A percentile compares a stretch with the other conserved stretches of the same genome.
phyloP scores from a whole-genome alignment of 768 basidiomycete species.

The Paxillus involutus region DNA sequence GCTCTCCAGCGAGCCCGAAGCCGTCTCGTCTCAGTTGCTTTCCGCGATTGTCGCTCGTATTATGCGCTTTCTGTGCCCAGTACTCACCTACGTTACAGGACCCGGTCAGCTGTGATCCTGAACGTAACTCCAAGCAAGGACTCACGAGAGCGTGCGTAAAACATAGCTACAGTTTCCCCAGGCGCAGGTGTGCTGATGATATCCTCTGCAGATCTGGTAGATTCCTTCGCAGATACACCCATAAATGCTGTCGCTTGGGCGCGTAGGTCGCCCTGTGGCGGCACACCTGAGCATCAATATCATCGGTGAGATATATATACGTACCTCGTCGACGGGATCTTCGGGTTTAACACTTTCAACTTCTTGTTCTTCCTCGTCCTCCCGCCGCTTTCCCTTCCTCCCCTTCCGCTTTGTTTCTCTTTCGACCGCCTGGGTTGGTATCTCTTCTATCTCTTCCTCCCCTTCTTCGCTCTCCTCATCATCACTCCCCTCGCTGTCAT shows the following conservation, averaged over 20 bases:
- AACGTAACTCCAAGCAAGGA: background rate
- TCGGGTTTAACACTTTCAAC: slow-evolving; percentile 13
- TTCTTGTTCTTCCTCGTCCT: slow-evolving; percentile 30
- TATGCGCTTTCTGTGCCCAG: slow-evolving; percentile 76
- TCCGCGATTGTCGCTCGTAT: slow-evolving; percentile 60
- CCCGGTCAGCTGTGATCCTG: background rate
- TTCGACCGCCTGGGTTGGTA: background rate
- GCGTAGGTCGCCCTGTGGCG: slow-evolving; percentile 37
- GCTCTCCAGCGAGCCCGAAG: slow-evolving; percentile 71
- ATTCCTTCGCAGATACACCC: slow-evolving; percentile 60
- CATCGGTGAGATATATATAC: background rate
- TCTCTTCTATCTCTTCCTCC: background rate
- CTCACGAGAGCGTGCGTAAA: slow-evolving; percentile 80
- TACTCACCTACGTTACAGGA: slow-evolving; percentile 54
- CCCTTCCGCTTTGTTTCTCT: background rate
- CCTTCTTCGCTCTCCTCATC: slow-evolving; percentile 25
- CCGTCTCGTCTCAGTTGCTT: slow-evolving; percentile 79
- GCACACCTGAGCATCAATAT: background rate
- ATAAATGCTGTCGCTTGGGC: slow-evolving; percentile 52
- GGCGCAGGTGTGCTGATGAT: slow-evolving; percentile 76
- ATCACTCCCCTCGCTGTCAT: slow-evolving; percentile 50
- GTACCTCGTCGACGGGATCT: slow-evolving; percentile 8
- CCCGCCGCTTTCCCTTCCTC: slow-evolving; percentile 15
- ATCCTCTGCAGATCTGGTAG: slow-evolving; percentile 63
- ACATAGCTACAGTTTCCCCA: slow-evolving; percentile 79